phyloP scores from a whole-genome alignment of 345 rosid species.

The Anastatica hierochuntica region DNA sequence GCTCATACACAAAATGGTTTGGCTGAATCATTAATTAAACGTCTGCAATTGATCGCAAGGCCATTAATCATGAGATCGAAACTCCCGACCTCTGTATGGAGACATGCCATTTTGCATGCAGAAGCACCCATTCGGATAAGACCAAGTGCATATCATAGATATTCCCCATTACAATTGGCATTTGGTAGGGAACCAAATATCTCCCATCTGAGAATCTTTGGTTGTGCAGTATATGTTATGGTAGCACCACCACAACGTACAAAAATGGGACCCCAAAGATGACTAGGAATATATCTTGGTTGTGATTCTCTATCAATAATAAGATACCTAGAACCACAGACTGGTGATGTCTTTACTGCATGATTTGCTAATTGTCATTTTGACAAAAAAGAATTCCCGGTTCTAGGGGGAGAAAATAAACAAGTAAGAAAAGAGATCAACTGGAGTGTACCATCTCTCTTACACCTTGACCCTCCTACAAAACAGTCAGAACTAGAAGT shows the following conservation, averaged over 20 bases:
- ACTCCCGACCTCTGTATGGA: not conserved
- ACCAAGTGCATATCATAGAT: not conserved
- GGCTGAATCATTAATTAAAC: not conserved
- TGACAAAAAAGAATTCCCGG: not conserved
- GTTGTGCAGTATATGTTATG: not conserved
- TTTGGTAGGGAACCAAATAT: not conserved
- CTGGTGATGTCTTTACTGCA: not conserved
- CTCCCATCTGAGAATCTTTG: not conserved
- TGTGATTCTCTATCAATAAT: not conserved
- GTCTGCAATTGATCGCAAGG: not conserved
- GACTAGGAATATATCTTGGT: not conserved
- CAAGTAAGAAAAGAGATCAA: not conserved
- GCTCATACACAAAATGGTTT: not conserved
- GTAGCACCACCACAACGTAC: not conserved
- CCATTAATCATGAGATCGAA: not conserved
- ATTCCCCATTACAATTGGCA: not conserved
- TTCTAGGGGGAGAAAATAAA: not conserved
- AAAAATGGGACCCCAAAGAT: not conserved
- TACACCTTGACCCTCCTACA: not conserved
- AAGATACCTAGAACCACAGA: not conserved
- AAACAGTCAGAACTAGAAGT: not conserved
- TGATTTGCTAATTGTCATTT: not conserved
- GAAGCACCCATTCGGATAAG: not conserved
- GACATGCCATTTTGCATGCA: not conserved
- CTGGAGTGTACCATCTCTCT: not conserved